A percentile compares a stretch with the other conserved stretches of the same genome.
Evolutionary conservation across 164 flowering plant genomes (phyloP).

Genomic region (Buxus sempervirens): DNA sequence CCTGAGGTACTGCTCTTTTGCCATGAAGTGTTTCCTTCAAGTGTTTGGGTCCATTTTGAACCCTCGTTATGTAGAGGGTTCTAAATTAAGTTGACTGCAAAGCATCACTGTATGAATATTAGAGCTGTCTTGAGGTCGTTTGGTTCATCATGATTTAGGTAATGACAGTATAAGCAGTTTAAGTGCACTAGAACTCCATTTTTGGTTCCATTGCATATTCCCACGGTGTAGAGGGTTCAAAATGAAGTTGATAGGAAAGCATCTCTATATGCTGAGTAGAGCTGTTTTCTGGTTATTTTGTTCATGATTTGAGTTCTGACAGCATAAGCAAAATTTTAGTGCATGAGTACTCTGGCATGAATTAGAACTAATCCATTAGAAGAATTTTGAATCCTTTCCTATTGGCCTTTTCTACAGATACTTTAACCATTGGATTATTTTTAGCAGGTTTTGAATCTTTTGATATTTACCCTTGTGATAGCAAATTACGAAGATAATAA

Average conservation of each 20-base stretch:
- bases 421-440: not conserved
- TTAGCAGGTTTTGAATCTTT: not conserved
- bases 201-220: not conserved
- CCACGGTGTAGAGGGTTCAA: not conserved
- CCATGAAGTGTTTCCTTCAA: not conserved
- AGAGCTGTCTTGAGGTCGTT: no score
- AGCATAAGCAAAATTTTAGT: no score
- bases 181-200: no score
- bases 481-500: no score
- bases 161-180: no score
- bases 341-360: not conserved
- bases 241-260: not conserved
- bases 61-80: not conserved
- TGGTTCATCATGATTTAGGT: no score
- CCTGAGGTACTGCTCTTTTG: slow-evolving; percentile 46
- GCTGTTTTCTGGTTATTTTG: not conserved
- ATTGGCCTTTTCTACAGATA: not conserved
- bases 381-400: not conserved
- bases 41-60: not conserved
- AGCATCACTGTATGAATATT: not conserved
- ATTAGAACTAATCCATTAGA: no score
- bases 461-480: not conserved
- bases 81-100: not conserved
- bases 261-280: not conserved
- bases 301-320: not conserved